These are phyloP conservation scores for Boletus reticuloceps DNA, from an alignment of 768 basidiomycete species.

Conservation along the genomic window DNA sequence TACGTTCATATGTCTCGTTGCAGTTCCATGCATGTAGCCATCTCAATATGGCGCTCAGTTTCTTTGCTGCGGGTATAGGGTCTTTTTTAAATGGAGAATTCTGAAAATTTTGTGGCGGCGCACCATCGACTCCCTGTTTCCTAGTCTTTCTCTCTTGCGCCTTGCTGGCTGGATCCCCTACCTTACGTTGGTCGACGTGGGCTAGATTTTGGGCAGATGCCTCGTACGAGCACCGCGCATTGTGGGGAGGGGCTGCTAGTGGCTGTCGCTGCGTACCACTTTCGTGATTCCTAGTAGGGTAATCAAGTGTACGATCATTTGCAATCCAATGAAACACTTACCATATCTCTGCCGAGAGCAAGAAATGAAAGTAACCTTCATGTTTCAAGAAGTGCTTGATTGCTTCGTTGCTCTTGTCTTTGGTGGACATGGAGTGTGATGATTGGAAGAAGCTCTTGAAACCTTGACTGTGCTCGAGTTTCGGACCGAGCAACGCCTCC, in stretches of 20 bases:
- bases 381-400: slow-evolving; percentile 1
- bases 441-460: not conserved
- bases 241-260: too few species aligned
- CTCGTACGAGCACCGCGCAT: too few species aligned
- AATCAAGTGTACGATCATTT: not conserved
- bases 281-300: not conserved
- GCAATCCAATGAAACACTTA: not conserved
- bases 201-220: too few species aligned
- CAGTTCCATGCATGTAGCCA: slow-evolving; percentile 6
- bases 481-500: not conserved
- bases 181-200: too few species aligned
- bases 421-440: not conserved
- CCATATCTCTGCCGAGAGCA: slow-evolving; percentile 14
- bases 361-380: slow-evolving; percentile 8
- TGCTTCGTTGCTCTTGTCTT: slow-evolving; percentile 5
- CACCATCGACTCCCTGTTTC: not conserved
- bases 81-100: not conserved
- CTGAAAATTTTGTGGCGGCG: not conserved
- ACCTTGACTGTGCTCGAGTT: not conserved
- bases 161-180: not conserved
- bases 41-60: not conserved
- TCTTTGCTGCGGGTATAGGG: not conserved
- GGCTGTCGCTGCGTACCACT: not conserved
- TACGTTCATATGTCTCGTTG: not conserved
- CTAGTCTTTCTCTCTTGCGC: not conserved